Evolutionary conservation across 2,329 filamentous ascomycete genomes (phyloP).

Genomic region (Akanthomyces uredinophilus): DNA sequence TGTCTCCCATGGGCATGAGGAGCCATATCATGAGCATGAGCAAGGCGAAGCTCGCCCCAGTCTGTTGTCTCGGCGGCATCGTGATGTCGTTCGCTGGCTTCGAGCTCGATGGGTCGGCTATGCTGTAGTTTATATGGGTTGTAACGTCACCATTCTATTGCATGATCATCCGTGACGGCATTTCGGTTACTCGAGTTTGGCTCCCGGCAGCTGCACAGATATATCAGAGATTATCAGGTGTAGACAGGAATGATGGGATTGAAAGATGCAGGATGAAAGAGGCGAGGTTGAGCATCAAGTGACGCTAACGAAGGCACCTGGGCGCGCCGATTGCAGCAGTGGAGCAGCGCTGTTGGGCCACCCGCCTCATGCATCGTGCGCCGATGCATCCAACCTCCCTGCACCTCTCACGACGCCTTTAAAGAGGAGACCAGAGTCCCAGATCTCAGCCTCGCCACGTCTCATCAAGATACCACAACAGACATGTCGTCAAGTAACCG

Average conservation of each 20-base stretch:
- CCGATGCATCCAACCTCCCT: constrained; percentile 2
- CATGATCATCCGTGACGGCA: background rate
- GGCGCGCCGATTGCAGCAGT: constrained; percentile 2
- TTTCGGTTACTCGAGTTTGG: background rate
- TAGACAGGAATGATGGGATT: background rate
- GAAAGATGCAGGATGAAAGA: background rate
- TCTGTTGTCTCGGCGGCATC: constrained; percentile 45
- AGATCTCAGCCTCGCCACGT: background rate
- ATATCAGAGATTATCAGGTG: background rate
- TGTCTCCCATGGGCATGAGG: constrained; percentile 33
- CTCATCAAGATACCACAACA: background rate
- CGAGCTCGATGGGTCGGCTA: background rate
- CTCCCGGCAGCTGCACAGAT: background rate
- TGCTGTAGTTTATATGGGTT: background rate
- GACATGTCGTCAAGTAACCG: constrained; percentile 35
- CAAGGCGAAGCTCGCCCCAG: constrained; percentile 29
- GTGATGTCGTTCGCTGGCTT: constrained; percentile 23
- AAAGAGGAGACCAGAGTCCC: background rate
- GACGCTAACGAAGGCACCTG: background rate
- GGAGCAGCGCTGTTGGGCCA: background rate
- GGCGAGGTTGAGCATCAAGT: background rate
- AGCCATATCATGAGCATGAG: constrained; percentile 35
- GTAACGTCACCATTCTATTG: constrained; percentile 6
- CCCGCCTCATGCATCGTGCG: constrained; percentile 3
- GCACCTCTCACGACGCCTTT: background rate